Evolutionary conservation across 371 early-diverging fungal species (phyloP), one percentile per base, ranked within the genome.

Genomic region (Caulochytrium protostelioides): DNA sequence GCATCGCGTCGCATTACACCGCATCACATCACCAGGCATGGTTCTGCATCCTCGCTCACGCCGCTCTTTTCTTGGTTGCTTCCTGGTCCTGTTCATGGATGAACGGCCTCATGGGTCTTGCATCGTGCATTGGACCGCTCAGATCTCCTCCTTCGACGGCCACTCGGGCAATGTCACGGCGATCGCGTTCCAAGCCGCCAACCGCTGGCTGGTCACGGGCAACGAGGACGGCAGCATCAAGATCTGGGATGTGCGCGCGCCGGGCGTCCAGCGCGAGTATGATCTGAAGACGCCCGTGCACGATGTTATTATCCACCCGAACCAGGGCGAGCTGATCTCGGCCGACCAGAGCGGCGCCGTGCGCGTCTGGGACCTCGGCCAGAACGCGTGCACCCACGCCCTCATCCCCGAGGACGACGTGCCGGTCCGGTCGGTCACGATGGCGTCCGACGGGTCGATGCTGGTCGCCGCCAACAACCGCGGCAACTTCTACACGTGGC

Each of bases 291-390:
- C 77, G 4, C 74, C 83, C 6, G 84, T 94, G 34, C 89, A 80
- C 39, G 90, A 90, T 50, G 78, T 87, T 16, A 82, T 81, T 1
- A 84, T 91, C 47, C 90, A 91, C 55, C 90, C 95, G 68, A 91
- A 62, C 46, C 86, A 86, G 52, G 90, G 83, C 22, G 83, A 91
- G 44, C 49, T 94, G 6, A 70, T 87, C 30, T 83, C 90, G 0
- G 84, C 87, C 52, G 91, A 94, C 60, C 86, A 86, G 43, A 77
- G 75, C 41, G 95, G 95, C 3, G 57, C 69, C 23, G 79, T 94
- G 26, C 80, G 77, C 40, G 71, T 91, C 12, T 90, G 90, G 90
- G 79, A 87, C 60, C 51, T 89, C 42, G 71, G 72, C n/a, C 85
- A 79, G 28, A 79, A 81, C 46, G 60, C 74, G 3, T 86, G 82